A percentile compares a stretch with the other conserved stretches of the same genome.
These are phyloP conservation scores for Euclidium syriacum DNA, from an alignment of 345 rosid species.

Conservation along the genomic window DNA sequence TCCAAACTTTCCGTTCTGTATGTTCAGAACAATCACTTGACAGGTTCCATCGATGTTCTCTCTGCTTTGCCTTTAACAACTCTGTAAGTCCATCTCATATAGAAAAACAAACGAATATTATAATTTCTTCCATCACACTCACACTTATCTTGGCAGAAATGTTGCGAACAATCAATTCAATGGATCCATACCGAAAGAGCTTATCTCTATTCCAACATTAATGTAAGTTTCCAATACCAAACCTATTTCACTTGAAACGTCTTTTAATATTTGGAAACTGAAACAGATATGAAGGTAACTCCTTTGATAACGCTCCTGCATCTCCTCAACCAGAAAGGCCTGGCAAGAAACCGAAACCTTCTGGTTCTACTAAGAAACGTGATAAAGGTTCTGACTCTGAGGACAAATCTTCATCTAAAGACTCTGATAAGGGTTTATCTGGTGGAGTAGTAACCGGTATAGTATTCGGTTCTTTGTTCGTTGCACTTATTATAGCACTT, in stretches of 20 bases:
- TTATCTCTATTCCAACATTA: constrained; percentile 56
- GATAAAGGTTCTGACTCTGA: constrained; percentile 27
- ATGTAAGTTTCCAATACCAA: constrained; percentile 46
- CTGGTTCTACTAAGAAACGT: constrained; percentile 45
- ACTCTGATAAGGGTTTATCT: constrained; percentile 47
- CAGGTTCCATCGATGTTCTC: constrained; percentile 73
- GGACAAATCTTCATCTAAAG: constrained; percentile 39
- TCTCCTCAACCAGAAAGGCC: constrained; percentile 67
- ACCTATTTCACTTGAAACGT: constrained; percentile 8
- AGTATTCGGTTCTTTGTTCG: constrained; percentile 51
- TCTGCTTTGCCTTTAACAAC: constrained; percentile 56
- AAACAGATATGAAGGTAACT: constrained; percentile 79
- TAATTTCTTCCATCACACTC: background rate
- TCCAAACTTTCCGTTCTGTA: constrained; percentile 74
- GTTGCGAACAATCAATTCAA: constrained; percentile 84
- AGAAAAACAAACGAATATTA: background rate
- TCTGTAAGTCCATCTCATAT: constrained; percentile 53
- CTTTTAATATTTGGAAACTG: constrained; percentile 19
- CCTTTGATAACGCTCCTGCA: constrained; percentile 78
- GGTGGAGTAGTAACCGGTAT: constrained; percentile 66
- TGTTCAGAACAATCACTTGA: constrained; percentile 85
- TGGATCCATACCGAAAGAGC: constrained; percentile 88
- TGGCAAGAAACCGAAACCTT: constrained; percentile 35
- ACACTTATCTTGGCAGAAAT: constrained; percentile 51
- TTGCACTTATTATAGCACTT: constrained; percentile 47